Evolutionary conservation across 768 basidiomycete species (phyloP).

Genomic region (Tylopilus plumbeoviolaceoides): DNA sequence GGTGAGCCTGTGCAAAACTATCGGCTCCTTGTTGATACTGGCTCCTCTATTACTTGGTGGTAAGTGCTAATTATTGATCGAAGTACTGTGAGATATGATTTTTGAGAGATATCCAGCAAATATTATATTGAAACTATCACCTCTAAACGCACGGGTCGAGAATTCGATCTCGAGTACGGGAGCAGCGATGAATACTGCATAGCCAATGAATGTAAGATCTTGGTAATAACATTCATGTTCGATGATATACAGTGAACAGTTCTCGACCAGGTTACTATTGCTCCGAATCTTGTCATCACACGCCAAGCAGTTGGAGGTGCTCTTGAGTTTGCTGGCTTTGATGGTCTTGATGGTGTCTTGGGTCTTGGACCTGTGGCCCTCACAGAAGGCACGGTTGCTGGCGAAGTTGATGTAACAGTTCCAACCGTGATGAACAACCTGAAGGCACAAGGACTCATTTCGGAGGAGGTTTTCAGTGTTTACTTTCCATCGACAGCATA

Average conservation of each 20-base stretch:
- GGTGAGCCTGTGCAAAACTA: too few species aligned
- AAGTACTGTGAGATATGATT: too few species aligned
- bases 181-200: too few species aligned
- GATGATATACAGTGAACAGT: constrained; percentile 1
- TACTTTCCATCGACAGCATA: constrained; percentile 19
- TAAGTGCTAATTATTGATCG: too few species aligned
- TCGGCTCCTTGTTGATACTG: too few species aligned
- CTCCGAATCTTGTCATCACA: constrained; percentile 17
- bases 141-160: too few species aligned
- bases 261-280: constrained; percentile 24
- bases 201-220: constrained; percentile 21
- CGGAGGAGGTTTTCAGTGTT: constrained; percentile 13
- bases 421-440: constrained; percentile 27
- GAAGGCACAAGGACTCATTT: constrained; percentile 11
- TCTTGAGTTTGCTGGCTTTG: constrained; percentile 1
- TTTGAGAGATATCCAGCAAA: too few species aligned
- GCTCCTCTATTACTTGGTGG: too few species aligned
- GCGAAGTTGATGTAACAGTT: background rate
- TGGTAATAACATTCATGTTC: background rate
- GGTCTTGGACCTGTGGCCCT: constrained; percentile 24
- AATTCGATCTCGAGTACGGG: too few species aligned
- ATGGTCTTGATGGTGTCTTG: constrained; percentile 22
- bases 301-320: constrained; percentile 28
- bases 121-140: too few species aligned
- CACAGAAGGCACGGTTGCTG: background rate